A percentile compares a stretch with the other conserved stretches of the same genome.
phyloP scores from a whole-genome alignment of 371 early-diverging fungal species.

The Dichotomocladium elegans region DNA sequence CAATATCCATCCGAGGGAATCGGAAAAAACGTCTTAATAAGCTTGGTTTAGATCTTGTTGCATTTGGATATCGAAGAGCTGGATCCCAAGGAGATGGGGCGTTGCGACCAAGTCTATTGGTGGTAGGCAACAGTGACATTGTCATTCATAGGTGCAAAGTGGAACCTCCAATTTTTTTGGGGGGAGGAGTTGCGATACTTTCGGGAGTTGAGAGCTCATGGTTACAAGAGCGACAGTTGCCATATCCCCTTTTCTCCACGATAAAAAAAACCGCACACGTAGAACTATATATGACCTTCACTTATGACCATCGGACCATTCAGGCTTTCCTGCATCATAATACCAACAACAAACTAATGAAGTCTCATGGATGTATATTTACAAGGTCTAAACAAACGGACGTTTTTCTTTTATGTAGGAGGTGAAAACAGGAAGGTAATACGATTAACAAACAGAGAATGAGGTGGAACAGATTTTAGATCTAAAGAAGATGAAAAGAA shows the following conservation, averaged over 20 bases:
- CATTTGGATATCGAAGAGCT: slow-evolving; percentile 8
- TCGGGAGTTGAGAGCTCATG: too few species aligned
- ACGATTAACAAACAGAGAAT: too few species aligned
- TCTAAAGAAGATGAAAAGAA: neutral
- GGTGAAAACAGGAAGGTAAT: neutral
- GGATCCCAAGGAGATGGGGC: slow-evolving; percentile 6
- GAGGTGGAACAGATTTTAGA: neutral
- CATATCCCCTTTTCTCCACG: too few species aligned
- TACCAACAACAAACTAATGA: too few species aligned
- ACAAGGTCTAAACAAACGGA: neutral
- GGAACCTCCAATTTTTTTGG: too few species aligned
- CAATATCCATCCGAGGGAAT: slow-evolving; percentile 85
- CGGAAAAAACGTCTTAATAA: slow-evolving; percentile 60
- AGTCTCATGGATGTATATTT: neutral
- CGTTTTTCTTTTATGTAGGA: neutral
- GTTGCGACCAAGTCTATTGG: slow-evolving; percentile 6
- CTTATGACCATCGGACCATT: too few species aligned
- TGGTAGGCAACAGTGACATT: slow-evolving; percentile 15
- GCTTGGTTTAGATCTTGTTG: slow-evolving; percentile 15
- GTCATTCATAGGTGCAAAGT: too few species aligned
- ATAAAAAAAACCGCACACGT: too few species aligned
- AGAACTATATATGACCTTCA: too few species aligned
- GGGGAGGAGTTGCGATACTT: too few species aligned
- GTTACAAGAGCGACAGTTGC: too few species aligned
- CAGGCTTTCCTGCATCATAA: too few species aligned